Evolutionary conservation across 176 grass and related monocot genomes (phyloP).

Genomic region (Carex littledalei): DNA sequence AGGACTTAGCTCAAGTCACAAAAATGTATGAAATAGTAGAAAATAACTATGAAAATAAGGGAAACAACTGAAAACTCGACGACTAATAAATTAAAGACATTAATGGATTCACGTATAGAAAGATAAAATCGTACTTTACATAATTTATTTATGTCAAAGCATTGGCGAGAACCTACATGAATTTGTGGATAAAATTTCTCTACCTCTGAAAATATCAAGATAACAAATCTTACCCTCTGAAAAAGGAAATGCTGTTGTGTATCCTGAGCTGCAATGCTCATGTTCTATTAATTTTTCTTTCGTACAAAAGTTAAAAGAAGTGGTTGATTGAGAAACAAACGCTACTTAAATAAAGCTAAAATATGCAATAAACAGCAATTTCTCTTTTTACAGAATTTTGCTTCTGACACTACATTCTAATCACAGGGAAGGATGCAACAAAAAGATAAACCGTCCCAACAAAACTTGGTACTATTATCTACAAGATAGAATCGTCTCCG

Average conservation of each 20-base stretch:
- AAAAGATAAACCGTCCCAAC: background rate
- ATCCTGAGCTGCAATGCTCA: background rate
- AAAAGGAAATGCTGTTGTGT: background rate
- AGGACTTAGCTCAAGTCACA: no score
- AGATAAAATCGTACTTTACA: no score
- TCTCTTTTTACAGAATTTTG: constrained; percentile 13
- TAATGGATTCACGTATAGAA: no score
- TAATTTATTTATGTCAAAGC: background rate
- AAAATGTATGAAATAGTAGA: no score
- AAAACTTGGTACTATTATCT: constrained; percentile 24
- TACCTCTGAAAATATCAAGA: background rate
- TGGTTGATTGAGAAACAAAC: background rate
- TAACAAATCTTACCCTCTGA: background rate
- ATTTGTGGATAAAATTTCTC: background rate
- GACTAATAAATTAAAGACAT: no score
- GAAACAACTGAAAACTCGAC: no score
- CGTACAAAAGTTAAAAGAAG: background rate
- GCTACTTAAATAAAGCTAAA: background rate
- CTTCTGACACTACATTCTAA: background rate
- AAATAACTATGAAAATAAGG: no score
- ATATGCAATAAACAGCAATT: background rate
- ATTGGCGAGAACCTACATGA: background rate
- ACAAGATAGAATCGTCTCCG: constrained; percentile 30
- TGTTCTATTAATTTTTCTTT: background rate
- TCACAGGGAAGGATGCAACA: constrained; percentile 6